Conservation (phyloP, 164 flowering plant genomes). For the Piper betle region DNA sequence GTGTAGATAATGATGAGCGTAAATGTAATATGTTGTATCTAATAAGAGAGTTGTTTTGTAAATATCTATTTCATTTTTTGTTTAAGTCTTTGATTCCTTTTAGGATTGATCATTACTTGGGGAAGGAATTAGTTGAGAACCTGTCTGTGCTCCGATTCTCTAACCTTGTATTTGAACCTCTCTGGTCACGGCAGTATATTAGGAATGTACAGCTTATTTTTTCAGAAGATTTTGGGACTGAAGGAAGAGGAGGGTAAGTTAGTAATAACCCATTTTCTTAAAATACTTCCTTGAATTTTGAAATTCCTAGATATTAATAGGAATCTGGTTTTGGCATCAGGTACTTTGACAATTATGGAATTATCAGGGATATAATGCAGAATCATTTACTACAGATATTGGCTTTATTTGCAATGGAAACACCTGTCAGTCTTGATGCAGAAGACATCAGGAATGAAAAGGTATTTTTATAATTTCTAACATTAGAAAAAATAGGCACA, state of each 20-base stretch:
- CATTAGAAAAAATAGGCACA: too few relatives aligned
- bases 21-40: too few relatives aligned
- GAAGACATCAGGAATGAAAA: conserved; percentile 94
- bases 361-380: conserved; percentile 94
- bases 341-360: conserved; percentile 85
- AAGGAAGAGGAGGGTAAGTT: conserved; percentile 90
- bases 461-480: conserved; percentile 5
- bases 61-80: neutral
- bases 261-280: neutral
- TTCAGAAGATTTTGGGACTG: conserved; percentile 96
- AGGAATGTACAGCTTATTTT: conserved; percentile 85
- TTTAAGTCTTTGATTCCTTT: conserved; percentile 2
- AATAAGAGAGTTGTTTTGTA: neutral
- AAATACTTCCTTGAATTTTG: too few relatives aligned
- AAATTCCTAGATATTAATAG: neutral
- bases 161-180: conserved; percentile 83
- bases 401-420: conserved; percentile 97
- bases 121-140: conserved; percentile 93
- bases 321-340: conserved; percentile 17
- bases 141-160: conserved; percentile 94
- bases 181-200: conserved; percentile 92
- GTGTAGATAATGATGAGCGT: too few relatives aligned
- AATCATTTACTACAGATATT: conserved; percentile 90
- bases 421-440: conserved; percentile 89
- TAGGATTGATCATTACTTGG: conserved; percentile 94